Base-by-base conservation (phyloP, 768 basidiomycete species). In the Rhizopogon rudus region DNA sequence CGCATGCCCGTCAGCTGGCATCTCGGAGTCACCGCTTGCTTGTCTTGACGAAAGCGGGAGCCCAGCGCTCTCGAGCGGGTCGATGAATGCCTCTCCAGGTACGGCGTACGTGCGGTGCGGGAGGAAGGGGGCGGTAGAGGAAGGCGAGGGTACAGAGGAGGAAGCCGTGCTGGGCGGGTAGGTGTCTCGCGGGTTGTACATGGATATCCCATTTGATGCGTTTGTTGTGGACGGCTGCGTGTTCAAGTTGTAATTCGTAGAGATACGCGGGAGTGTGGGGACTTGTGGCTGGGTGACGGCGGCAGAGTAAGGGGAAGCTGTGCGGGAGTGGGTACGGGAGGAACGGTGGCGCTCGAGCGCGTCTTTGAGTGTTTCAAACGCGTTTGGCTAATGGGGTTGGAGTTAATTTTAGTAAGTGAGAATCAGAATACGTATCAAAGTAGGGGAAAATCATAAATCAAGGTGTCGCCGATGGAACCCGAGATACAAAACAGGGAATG, bases 21-120 rank as follows among this genome's bases (percentile, higher is more conserved):
- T 16, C 28, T 45, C 12, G 31, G 31, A 31, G 5, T 57, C 65
- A 48, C 48, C 45, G 9, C 45, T 58, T 37, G 22, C 40, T 55
- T 52, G 55, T 17, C 52, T 57, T 62, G 61, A 55, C 1, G 58
- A 63, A 61, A 40, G 75, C 0, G 83, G 83, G 28, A 91, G 66
- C 0, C 88, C 88, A 40, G 81, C 83, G 46, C 75, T 79, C 66
- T 91, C 89, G 46, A 77, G 67, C 0, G 81, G 78, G 52, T 81
- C 81, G 60, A 90, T 84, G 64, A 77, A 86, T 46, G 72, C 74
- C 40, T 77, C 76, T 40, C 79, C 82, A 0, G 80, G 80, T 4
- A 82, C 70, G 14, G 72, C 60, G 39, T 69, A 71, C 1, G 71
- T 71, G 59, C 66, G 67, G 13, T 60, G 49, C 6, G 51, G 61